Evolutionary conservation across 2,329 filamentous ascomycete genomes (phyloP).

Genomic region (Paecilomyces niveus): DNA sequence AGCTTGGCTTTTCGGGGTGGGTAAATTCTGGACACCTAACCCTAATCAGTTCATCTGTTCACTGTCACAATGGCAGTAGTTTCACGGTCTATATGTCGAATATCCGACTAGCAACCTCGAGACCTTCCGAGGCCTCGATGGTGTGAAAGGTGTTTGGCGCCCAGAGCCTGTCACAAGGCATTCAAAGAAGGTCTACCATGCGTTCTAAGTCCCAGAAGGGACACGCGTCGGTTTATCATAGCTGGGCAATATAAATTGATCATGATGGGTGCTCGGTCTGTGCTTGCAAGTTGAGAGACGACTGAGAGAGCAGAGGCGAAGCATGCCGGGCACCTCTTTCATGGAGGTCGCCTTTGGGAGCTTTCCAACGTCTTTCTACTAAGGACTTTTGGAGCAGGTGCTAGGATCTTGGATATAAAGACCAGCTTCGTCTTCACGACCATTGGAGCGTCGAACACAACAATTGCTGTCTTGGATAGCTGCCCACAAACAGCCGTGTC

Average conservation of each 20-base stretch:
- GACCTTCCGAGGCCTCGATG: conserved; percentile 23
- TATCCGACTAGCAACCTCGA: conserved; percentile 55
- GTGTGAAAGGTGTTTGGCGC: conserved; percentile 32
- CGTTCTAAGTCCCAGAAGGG: conserved; percentile 34
- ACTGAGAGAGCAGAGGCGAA: conserved; percentile 45
- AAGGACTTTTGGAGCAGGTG: conserved; percentile 5
- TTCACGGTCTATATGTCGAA: conserved; percentile 67
- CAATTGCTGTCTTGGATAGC: conserved; percentile 14
- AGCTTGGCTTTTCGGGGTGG: conserved; percentile 47
- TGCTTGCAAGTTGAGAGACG: conserved; percentile 27
- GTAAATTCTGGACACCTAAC: conserved; percentile 85
- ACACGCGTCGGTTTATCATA: conserved; percentile 48
- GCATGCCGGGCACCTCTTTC: conserved; percentile 42
- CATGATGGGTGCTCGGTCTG: conserved; percentile 49
- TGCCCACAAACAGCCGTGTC: conserved; percentile 41
- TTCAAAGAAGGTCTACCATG: conserved; percentile 41
- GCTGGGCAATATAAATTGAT: conserved; percentile 55
- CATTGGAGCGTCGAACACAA: conserved; percentile 27
- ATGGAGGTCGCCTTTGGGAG: conserved; percentile 45
- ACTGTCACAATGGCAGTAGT: conserved; percentile 40
- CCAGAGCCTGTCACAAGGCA: conserved; percentile 36
- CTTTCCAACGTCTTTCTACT: conserved; percentile 13
- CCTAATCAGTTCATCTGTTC: conserved; percentile 75
- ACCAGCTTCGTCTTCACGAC: conserved; percentile 3
- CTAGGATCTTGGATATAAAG: background rate